Conservation (phyloP, 2,329 filamentous ascomycete species). For the Diaporthe sp. region DNA sequence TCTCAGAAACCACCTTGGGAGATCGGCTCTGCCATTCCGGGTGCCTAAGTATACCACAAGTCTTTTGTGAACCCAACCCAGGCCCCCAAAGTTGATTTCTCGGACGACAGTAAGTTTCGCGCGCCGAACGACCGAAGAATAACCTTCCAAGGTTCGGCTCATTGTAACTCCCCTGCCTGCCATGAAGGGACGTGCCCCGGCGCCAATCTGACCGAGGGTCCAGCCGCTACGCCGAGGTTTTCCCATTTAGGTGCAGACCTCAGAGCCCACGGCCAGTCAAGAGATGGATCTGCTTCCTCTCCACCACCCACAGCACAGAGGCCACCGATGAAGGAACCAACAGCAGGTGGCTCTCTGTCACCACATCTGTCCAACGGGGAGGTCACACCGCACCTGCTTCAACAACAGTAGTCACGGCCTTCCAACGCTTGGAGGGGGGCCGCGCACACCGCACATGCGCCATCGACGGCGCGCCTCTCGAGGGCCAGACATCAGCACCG, state of each 20-base stretch:
- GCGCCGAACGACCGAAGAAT: slow-evolving; percentile 11
- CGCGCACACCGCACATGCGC: background rate
- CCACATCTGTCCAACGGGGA: background rate
- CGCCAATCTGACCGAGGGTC: background rate
- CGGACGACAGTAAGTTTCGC: background rate
- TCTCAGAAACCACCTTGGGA: background rate
- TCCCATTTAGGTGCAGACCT: background rate
- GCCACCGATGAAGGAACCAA: background rate
- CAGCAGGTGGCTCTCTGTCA: background rate
- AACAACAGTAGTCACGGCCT: background rate
- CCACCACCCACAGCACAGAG: background rate
- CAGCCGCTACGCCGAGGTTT: background rate
- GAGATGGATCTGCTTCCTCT: background rate
- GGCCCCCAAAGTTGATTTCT: background rate
- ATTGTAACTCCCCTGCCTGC: slow-evolving; percentile 4
- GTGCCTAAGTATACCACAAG: background rate
- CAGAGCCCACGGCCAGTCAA: background rate
- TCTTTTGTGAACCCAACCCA: background rate
- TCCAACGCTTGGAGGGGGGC: background rate
- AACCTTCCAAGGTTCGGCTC: background rate
- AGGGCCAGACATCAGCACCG: background rate
- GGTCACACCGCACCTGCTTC: slow-evolving; percentile 4
- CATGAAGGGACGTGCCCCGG: slow-evolving; percentile 1
- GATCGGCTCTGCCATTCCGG: background rate
- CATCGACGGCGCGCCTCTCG: background rate